Evolutionary conservation across 164 flowering plant species (phyloP), one percentile per base, ranked within the genome.

Genomic region (Saururus chinensis): DNA sequence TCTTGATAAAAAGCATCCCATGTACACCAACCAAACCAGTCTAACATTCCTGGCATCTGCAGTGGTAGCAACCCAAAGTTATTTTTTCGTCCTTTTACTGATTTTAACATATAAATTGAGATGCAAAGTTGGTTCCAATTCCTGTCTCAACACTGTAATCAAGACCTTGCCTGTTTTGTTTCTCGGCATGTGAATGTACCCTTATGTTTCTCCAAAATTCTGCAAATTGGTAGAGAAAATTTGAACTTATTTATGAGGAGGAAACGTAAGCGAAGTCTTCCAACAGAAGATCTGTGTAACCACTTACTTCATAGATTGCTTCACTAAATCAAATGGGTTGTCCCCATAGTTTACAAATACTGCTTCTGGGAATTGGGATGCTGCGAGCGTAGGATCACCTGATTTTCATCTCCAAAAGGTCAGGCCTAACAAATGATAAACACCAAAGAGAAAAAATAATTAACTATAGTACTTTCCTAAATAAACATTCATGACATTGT

Each of bases 1-100:
- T 74, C 72, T 7, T 53, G 56, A 66, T 84, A 87, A 61, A 87
- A 87, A 25, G 89, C 93, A 78, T 84, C 93, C 89, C 89, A 84
- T 9, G 89, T 87, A 75, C 93, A 87, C 93, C 89, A 87, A 58
- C 89, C 93, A 72, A 87, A 87, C 74, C 80, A 83, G 58, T 85
- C 85, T 26, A 86, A 62, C 70, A 81, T 85, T 74, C 79, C 91
- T 23, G 87, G 91, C 81, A 78, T 71, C 87, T 82, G 81, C 68
- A 76, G 13, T 30, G 59, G 63, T 26, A 60, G 64, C 14, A 24
- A 55, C 35, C 25, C 30, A 13, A 10, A 1, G 57, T 54, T 12
- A 25, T 21, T 20, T 54, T 9, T 25, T 53, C 25, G 52, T 17
- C 42, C 25, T 19, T 10, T 13, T 53, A 22, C 22, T 9, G 56